phyloP scores from a whole-genome alignment of 306 rosid species.

The Medicago arabica region DNA sequence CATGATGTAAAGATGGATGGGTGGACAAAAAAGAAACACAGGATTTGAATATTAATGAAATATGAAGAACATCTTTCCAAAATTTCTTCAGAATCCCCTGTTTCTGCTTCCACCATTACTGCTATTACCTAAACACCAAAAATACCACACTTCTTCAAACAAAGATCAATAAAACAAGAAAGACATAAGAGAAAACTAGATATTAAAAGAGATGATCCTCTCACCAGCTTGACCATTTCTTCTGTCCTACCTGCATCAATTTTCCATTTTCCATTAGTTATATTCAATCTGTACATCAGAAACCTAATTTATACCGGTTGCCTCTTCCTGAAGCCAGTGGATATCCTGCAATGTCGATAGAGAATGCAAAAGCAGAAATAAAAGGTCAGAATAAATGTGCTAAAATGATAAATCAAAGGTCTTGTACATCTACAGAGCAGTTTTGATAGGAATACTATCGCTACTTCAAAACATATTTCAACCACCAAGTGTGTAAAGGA shows the following conservation, averaged over 20 bases:
- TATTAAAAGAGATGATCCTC: slow-evolving; percentile 18
- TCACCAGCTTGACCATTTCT: slow-evolving; percentile 42
- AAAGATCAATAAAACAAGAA: slow-evolving; percentile 32
- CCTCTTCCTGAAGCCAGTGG: slow-evolving; percentile 49
- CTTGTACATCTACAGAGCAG: slow-evolving; percentile 15
- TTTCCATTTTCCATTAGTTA: slow-evolving; percentile 33
- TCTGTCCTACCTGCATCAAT: slow-evolving; percentile 22
- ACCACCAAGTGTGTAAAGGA: slow-evolving; percentile 7
- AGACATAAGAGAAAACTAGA: slow-evolving; percentile 22
- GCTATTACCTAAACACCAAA: slow-evolving; percentile 34
- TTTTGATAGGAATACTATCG: slow-evolving; percentile 12
- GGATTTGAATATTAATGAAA: slow-evolving; percentile 37
- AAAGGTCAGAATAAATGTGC: slow-evolving; percentile 31
- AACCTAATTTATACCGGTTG: slow-evolving; percentile 18
- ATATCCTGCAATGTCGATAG: slow-evolving; percentile 46
- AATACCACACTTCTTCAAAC: slow-evolving; percentile 21
- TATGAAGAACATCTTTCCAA: slow-evolving; percentile 29
- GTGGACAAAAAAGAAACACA: slow-evolving; percentile 16
- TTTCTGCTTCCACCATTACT: slow-evolving; percentile 27
- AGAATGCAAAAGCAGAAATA: background rate
- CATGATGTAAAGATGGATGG: slow-evolving; percentile 26
- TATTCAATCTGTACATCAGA: slow-evolving; percentile 35
- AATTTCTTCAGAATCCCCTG: slow-evolving; percentile 39
- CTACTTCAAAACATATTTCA: slow-evolving; percentile 13
- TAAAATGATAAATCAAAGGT: slow-evolving; percentile 37